These are phyloP conservation scores for Bremia lactucae DNA, from an alignment of 352 stramenopile genomes.

Conservation along the genomic window DNA sequence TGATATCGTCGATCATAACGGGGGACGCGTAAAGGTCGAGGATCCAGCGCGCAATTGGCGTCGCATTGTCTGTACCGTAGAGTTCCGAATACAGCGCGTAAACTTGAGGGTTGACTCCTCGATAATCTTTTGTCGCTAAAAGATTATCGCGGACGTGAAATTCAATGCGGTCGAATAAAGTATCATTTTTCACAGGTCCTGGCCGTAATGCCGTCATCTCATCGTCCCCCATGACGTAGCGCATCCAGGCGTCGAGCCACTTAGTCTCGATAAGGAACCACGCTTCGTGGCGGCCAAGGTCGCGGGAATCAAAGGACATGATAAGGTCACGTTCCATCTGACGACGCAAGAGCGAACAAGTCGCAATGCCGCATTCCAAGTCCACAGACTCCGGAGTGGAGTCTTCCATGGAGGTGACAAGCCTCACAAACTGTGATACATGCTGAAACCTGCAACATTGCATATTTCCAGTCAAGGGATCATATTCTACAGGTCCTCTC, in stretches of 20 bases:
- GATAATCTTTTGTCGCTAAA: conserved; percentile 57
- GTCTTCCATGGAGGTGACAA: too few species aligned
- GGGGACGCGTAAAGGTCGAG: conserved; percentile 72
- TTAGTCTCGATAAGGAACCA: conserved; percentile 71
- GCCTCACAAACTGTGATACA: too few species aligned
- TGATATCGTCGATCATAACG: conserved; percentile 66
- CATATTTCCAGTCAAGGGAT: too few species aligned
- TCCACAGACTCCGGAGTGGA: too few species aligned
- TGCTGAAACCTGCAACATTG: too few species aligned
- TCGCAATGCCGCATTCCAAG: conserved; percentile 13
- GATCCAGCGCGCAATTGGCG: conserved; percentile 61
- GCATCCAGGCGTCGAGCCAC: conserved; percentile 77
- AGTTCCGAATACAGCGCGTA: conserved; percentile 69
- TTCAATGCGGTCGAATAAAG: conserved; percentile 61
- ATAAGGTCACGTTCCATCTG: conserved; percentile 51
- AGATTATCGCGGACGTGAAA: conserved; percentile 54
- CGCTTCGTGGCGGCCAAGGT: conserved; percentile 55
- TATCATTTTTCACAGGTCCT: conserved; percentile 56
- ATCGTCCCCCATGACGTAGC: conserved; percentile 57
- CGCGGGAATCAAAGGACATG: conserved; percentile 49
- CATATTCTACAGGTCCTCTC: too few species aligned
- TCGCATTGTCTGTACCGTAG: conserved; percentile 53
- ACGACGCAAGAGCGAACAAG: conserved; percentile 2
- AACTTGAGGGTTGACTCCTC: conserved; percentile 67
- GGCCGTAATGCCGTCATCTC: conserved; percentile 36